phyloP scores from a whole-genome alignment of 2,329 filamentous ascomycete genomes.

The Xylariaceae sp. region DNA sequence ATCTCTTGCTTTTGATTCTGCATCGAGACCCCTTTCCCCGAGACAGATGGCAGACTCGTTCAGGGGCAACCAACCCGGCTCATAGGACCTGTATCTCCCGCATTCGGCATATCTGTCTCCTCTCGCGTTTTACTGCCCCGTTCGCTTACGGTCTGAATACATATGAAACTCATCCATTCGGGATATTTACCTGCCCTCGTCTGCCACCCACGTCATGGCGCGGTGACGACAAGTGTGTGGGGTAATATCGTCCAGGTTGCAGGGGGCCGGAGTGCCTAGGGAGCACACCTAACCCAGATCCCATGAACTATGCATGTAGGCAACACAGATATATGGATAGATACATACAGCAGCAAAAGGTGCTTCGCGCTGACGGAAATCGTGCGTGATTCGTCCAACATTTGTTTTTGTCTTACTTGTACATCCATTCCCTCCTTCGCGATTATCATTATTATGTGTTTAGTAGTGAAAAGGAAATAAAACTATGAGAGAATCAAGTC shows the following conservation, averaged over 20 bases:
- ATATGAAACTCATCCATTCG: too few species aligned
- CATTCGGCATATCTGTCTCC: too few species aligned
- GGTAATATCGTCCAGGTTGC: neutral
- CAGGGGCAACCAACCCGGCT: too few species aligned
- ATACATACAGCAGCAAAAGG: too few species aligned
- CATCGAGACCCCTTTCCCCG: too few species aligned
- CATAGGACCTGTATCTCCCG: too few species aligned
- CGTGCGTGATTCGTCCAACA: neutral
- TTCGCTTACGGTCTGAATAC: too few species aligned
- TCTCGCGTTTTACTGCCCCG: too few species aligned
- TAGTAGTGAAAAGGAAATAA: neutral
- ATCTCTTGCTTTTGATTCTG: too few species aligned
- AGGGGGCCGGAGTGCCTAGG: neutral
- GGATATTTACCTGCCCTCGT: neutral
- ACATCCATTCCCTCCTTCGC: neutral
- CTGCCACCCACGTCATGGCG: neutral
- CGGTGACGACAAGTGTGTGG: neutral
- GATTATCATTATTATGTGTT: neutral
- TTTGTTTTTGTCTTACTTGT: neutral
- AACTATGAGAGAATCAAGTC: constrained; percentile 16
- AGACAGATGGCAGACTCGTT: too few species aligned
- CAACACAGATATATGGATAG: neutral
- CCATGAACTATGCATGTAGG: neutral
- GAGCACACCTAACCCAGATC: neutral
- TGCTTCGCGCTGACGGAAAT: neutral